Evolutionary conservation across 305 asterid species (phyloP), one percentile per base, ranked within the genome.

Genomic region (Stenogyne calaminthoides): DNA sequence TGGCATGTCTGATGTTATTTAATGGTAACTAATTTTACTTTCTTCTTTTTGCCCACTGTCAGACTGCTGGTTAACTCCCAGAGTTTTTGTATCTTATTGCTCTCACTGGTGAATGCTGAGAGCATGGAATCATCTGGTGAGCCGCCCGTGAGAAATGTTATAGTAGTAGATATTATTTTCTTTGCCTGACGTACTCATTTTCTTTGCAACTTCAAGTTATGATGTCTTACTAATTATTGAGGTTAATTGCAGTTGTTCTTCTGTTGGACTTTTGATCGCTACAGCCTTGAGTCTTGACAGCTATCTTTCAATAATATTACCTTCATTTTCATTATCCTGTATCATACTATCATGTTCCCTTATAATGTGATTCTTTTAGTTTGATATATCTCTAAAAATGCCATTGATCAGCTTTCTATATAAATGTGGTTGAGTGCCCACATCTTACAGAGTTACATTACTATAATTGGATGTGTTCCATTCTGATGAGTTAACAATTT

Each of bases 51-150:
- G 16, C 72, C 22, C 70, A 42, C 68, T 39, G 75, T 49, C 63
- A 20, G 71, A 10, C 49, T 60, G 39, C 60, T 69, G 69, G 54
- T 34, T 56, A 63, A 14, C 55, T 71, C 75, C 52, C 62, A 25
- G 83, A 77, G 68, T 40, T 62, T 60, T 60, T 19, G 54, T 59
- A 59, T 60, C 62, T 60, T 66, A 42, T 65, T 42, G 75, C 80
- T 74, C 51, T 74, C 59, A 16, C 81, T 65, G 67, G 75, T 74
- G 67, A 69, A 67, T 69, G 71, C 72, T 60, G 64, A 77, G 75
- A 74, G 73, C 84, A 89, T 89, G 93, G 93, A 83, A 84, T 77
- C 89, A 71, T 78, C 88, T 39, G 93, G 96, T 89, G 83, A 83
- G 92, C 81, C 68, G 92, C 81, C 68, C 9, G 44, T 59, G 42